Conservation (phyloP, 2,329 filamentous ascomycete species). For the Aureobasidium leucospermi region DNA sequence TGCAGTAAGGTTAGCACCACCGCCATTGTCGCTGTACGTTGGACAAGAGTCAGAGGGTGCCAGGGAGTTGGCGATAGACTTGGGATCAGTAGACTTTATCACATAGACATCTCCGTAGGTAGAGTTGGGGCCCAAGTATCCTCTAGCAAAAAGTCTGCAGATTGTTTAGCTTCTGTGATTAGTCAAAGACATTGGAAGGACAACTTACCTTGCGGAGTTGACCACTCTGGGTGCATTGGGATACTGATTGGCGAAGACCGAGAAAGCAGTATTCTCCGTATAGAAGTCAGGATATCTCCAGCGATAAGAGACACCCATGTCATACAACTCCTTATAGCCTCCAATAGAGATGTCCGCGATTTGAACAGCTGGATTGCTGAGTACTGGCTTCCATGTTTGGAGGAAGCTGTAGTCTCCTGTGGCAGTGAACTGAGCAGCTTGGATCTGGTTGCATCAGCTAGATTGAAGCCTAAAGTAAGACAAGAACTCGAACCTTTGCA, state of each 20-base stretch:
- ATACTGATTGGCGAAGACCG: constrained; percentile 61
- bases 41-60: constrained; percentile 57
- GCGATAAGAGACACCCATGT: constrained; percentile 47
- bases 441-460: constrained; percentile 37
- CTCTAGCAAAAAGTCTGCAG: constrained; percentile 49
- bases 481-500: constrained; percentile 15
- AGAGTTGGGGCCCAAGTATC: constrained; percentile 53
- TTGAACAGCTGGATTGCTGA: constrained; percentile 48
- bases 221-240: constrained; percentile 41
- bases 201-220: constrained; percentile 43
- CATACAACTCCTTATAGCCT: constrained; percentile 55
- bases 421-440: constrained; percentile 47
- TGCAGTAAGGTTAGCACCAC: constrained; percentile 37
- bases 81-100: constrained; percentile 49
- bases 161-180: not conserved
- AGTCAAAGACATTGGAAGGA: too few species aligned
- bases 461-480: not conserved
- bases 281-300: constrained; percentile 43
- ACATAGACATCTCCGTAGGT: constrained; percentile 50
- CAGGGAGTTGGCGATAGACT: constrained; percentile 54
- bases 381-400: constrained; percentile 49
- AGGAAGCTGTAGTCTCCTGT: constrained; percentile 50
- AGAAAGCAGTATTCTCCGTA: constrained; percentile 43
- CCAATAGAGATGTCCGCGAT: constrained; percentile 54
- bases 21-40: constrained; percentile 48